Evolutionary conservation across 495 filamentous ascomycete genomes (phyloP), one percentile per base, ranked within the genome.

Genomic region (Penicillium atrosanguineum): DNA sequence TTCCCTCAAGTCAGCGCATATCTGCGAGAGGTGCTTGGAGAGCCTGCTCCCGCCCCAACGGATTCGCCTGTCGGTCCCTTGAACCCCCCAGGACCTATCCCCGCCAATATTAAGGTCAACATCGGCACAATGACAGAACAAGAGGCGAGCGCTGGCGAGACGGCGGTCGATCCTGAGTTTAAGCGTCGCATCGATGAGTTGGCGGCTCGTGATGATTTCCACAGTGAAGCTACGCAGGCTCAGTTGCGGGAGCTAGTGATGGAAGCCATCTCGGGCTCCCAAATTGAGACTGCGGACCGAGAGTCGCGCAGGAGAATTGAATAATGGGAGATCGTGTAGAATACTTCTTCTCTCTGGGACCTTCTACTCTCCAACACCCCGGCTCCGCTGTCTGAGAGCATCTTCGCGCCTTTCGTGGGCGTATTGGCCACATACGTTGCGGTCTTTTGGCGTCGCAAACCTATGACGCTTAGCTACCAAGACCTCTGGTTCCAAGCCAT

Each of bases 101-200:
- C 88, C 0, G 76, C 82, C 28, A 89, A 88, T 23, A 70, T 93
- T 53, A 73, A 77, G 45, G 67, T 93, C 37, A 86, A 84, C 40
- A 56, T 92, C 54, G 85, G 84, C 20, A 83, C 83, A 18, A 81
- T 88, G 68, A 76, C 80, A 5, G 84, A 87, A 46, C 73, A 79
- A 31, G 82, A 85, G 47, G 77, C 76, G 1, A 68, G 59, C 28
- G 74, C 63, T 7, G 72, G 71, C 7, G 61, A 61, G 6, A 68
- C 67, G 9, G 72, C 74, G 31, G 80, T 79, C 6, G 88, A 93
- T 63, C 83, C 87, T 4, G 89, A 86, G 46, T 84, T 93, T 52
- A 81, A 84, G 59, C 74, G 82, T 47, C 73, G 85, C 50, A 92
- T 95, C 63, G 89, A 93, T 56, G 82, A 91, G 63, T 68, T 93